Evolutionary conservation across 129 eudicot species (phyloP).

Genomic region (Tagetes patula): DNA sequence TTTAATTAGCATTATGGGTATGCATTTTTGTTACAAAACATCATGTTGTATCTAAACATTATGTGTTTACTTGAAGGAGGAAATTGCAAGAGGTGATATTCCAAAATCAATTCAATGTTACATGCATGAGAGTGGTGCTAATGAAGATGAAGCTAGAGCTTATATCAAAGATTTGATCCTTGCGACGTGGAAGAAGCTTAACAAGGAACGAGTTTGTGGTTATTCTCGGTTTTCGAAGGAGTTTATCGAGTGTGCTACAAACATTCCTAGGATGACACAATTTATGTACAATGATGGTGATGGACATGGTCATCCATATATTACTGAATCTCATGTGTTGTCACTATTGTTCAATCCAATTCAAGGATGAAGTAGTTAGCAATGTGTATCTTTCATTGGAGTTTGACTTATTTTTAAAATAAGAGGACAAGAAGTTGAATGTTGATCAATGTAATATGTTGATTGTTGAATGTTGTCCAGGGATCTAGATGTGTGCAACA

Average conservation of each 20-base stretch:
- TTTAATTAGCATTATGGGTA: not conserved
- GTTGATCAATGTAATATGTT: not conserved
- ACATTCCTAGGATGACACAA: conserved; percentile 14
- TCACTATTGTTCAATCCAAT: conserved; percentile 21
- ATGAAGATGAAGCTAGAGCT: conserved; percentile 32
- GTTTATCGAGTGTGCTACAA: conserved; percentile 19
- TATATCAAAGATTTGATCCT: conserved; percentile 14
- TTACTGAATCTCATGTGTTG: conserved; percentile 1
- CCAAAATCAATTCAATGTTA: conserved; percentile 46
- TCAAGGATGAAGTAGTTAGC: not conserved
- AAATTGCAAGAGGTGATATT: conserved; percentile 48
- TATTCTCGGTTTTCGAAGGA: conserved; percentile 1
- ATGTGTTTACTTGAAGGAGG: conserved; percentile 28
- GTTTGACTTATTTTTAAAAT: not conserved
- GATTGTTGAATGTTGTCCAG: too few species aligned
- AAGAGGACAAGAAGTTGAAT: not conserved
- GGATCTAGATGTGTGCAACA: too few species aligned
- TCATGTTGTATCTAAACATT: not conserved
- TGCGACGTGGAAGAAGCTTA: conserved; percentile 35
- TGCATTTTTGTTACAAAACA: not conserved
- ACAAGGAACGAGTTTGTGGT: conserved; percentile 8
- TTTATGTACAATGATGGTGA: conserved; percentile 24
- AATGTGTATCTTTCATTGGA: conserved; percentile 1
- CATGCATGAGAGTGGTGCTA: conserved; percentile 43
- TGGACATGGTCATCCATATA: conserved; percentile 20